Evolutionary conservation across 805 yeast species (phyloP).

Genomic region (Wickerhamomyces hampshirensis): DNA sequence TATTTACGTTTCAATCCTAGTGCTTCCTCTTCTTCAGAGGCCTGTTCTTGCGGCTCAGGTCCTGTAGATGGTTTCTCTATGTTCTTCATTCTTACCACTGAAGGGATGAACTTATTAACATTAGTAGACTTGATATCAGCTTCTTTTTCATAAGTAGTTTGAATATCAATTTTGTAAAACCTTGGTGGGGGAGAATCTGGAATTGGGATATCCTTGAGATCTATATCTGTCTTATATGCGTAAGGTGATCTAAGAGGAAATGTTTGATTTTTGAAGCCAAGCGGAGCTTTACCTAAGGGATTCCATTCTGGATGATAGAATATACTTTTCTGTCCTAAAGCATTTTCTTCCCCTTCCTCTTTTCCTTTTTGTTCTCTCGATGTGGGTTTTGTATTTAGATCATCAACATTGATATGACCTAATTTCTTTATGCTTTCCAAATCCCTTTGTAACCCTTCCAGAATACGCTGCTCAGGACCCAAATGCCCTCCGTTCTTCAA

Average conservation of each 20-base stretch:
- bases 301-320: constrained; percentile 67
- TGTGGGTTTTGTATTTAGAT: neutral
- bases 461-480: constrained; percentile 28
- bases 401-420: constrained; percentile 10
- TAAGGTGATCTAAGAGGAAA: too few species aligned
- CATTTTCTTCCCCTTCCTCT: constrained; percentile 1
- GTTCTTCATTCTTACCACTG: constrained; percentile 4
- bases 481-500: constrained; percentile 32
- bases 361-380: constrained; percentile 1
- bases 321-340: constrained; percentile 45
- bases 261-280: constrained; percentile 13
- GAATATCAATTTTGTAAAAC: constrained; percentile 15
- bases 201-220: constrained; percentile 25
- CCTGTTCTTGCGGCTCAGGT: too few species aligned
- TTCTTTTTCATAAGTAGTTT: constrained; percentile 4
- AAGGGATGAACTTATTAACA: constrained; percentile 6
- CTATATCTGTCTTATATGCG: constrained; percentile 16
- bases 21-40: too few species aligned
- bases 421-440: constrained; percentile 32
- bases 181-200: constrained; percentile 23
- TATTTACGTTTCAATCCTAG: too few species aligned
- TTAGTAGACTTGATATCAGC: constrained; percentile 3
- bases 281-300: constrained; percentile 2
- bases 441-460: constrained; percentile 34
- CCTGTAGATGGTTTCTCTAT: neutral